phyloP scores from a whole-genome alignment of 257 asterid genomes.

The Linaria vulgaris region DNA sequence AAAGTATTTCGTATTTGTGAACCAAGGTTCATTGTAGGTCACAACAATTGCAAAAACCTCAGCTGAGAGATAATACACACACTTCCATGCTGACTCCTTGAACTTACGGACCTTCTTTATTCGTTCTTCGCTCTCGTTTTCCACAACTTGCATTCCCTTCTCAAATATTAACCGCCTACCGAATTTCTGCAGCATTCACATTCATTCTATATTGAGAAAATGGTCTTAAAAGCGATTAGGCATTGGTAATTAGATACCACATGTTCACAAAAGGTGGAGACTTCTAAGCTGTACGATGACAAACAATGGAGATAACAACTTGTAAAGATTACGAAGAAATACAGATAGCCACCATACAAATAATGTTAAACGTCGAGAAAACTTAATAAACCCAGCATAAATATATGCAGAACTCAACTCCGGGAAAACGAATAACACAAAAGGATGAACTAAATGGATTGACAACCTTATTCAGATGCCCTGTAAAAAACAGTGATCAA shows the following conservation, averaged over 20 bases:
- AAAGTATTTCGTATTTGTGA: constrained; percentile 63
- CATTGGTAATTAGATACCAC: no score
- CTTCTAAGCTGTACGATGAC: not conserved
- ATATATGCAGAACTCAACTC: not conserved
- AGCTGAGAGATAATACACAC: constrained; percentile 82
- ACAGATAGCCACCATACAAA: not conserved
- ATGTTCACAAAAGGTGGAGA: no score
- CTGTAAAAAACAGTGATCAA: constrained; percentile 4
- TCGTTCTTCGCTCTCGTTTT: constrained; percentile 45
- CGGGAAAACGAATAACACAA: not conserved
- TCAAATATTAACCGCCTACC: constrained; percentile 72
- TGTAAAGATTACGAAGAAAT: not conserved
- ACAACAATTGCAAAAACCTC: constrained; percentile 77
- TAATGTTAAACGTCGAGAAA: not conserved
- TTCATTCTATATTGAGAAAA: constrained; percentile 29
- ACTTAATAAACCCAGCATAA: not conserved
- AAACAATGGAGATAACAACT: not conserved
- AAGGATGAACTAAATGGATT: not conserved
- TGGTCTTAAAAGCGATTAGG: not conserved
- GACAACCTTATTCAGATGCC: not conserved
- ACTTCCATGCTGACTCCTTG: constrained; percentile 99
- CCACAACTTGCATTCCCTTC: constrained; percentile 52
- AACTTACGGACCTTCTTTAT: constrained; percentile 77
- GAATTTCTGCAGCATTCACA: constrained; percentile 56
- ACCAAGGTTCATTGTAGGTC: constrained; percentile 92